Base-by-base conservation (phyloP, 2,329 filamentous ascomycete genomes). In the Trichophyton equinum region DNA sequence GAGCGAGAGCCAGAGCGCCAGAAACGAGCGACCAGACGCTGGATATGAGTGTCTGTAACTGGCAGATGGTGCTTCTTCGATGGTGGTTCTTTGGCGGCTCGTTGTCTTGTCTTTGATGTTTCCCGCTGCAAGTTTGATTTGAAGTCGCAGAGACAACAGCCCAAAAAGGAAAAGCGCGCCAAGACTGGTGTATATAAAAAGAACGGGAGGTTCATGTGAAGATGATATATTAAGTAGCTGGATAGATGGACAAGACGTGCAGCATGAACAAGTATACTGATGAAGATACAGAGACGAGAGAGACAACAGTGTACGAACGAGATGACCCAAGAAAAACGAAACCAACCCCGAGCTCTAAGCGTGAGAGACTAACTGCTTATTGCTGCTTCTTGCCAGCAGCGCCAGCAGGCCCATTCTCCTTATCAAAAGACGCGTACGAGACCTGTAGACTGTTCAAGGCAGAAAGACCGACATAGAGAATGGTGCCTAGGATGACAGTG, bases 391-490 rank as follows among this genome's bases (percentile, higher is more conserved):
- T 75, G 72, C 84, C 95, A 83, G 91, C 95, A 75, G 95, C 89
- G 36, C 87, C 87, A 42, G 85, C 80, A n/a, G 90, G 89, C 0
- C 91, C 89, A 80, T 90, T 95, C 68, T 96, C 92, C 79, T 96
- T 96, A 72, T 95, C 92, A 72, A 97, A 99, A 1, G 94, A 91
- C 64, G 88, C 90, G 73, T 97, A 97, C 0, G 89, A 88, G 33
- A 97, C 89, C 73, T 96, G 81, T 18, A 99, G 80, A 66, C 89
- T 92, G 5, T 82, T 78, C 11, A 97, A 79, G 13, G 88, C 91
- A 62, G 75, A 83, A 60, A 97, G 76, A 13, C 87, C 94, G 61
- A 91, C 85, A 66, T 86, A 86, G 4, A 96, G 78, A 66, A 97
- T 91, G 30, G 83, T 77, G 63, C 95, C 75, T 57, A 96, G 80